Conservation (phyloP, 805 yeast genomes). For the Naumovozyma castellii region DNA sequence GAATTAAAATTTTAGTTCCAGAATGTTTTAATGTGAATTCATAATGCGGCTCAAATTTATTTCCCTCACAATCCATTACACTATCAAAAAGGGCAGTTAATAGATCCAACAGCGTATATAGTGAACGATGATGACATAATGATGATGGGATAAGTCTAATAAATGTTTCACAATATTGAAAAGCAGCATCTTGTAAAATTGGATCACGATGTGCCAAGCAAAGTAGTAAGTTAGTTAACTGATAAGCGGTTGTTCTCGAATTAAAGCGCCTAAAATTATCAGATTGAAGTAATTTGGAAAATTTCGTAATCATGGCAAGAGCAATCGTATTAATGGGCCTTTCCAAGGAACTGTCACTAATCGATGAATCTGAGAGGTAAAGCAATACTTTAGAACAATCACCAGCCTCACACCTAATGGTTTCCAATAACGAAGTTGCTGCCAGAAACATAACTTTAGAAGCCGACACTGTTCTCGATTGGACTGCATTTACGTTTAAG, state of each 20-base stretch:
- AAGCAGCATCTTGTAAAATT: conserved; percentile 69
- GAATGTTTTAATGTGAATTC: conserved; percentile 42
- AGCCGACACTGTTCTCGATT: conserved; percentile 47
- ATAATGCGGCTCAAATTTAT: conserved; percentile 78
- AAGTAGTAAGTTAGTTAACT: conserved; percentile 57
- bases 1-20: conserved; percentile 28
- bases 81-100: conserved; percentile 70
- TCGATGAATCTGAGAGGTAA: conserved; percentile 82
- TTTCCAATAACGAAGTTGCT: conserved; percentile 70
- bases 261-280: conserved; percentile 50
- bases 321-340: conserved; percentile 60
- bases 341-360: conserved; percentile 58
- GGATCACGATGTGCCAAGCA: conserved; percentile 70
- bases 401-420: conserved; percentile 68
- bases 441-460: conserved; percentile 83
- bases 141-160: conserved; percentile 64
- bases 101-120: conserved; percentile 74
- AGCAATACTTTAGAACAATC: conserved; percentile 66
- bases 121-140: conserved; percentile 61
- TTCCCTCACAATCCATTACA: conserved; percentile 71
- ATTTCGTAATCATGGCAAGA: conserved; percentile 47
- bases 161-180: conserved; percentile 63
- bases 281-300: conserved; percentile 39
- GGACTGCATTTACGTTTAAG: conserved; percentile 38
- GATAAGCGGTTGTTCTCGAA: conserved; percentile 51